A percentile compares a stretch with the other conserved stretches of the same genome.
These are phyloP conservation scores for Ustilago esculenta DNA, from an alignment of 1,284 basidiomycete genomes.

Conservation along the genomic window DNA sequence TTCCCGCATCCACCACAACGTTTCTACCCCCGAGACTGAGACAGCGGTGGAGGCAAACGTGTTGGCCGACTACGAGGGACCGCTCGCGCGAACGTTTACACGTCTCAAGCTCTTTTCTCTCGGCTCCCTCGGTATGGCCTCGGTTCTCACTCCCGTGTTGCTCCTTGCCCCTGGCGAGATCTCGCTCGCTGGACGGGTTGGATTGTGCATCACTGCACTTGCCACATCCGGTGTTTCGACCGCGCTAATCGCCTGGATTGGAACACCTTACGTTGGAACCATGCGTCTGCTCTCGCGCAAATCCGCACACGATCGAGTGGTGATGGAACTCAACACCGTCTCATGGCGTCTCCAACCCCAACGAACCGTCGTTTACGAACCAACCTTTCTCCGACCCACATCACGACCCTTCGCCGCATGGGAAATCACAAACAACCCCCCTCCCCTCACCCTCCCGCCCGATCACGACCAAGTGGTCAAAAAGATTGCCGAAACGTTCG, in stretches of 20 bases:
- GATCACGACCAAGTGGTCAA: not conserved
- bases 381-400: conserved; percentile 77
- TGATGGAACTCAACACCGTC: conserved; percentile 72
- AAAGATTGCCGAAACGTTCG: conserved; percentile 58
- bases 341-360: conserved; percentile 74
- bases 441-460: conserved; percentile 14
- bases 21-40: not conserved
- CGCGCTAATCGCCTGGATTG: conserved; percentile 78
- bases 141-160: conserved; percentile 78
- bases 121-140: conserved; percentile 78
- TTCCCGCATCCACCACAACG: not conserved
- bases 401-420: conserved; percentile 80
- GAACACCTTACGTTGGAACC: conserved; percentile 71
- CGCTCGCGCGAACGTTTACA: conserved; percentile 77
- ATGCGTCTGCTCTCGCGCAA: conserved; percentile 60
- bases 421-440: conserved; percentile 52
- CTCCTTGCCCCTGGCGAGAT: conserved; percentile 81
- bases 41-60: not conserved
- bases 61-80: conserved; percentile 70
- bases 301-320: not conserved
- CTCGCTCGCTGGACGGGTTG: conserved; percentile 76
- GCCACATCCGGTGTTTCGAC: conserved; percentile 78
- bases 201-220: conserved; percentile 77
- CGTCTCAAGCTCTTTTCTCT: conserved; percentile 84
- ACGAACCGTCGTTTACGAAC: conserved; percentile 78